Evolutionary conservation across 2,329 filamentous ascomycete genomes (phyloP).

Genomic region (Diplocarpon mali): DNA sequence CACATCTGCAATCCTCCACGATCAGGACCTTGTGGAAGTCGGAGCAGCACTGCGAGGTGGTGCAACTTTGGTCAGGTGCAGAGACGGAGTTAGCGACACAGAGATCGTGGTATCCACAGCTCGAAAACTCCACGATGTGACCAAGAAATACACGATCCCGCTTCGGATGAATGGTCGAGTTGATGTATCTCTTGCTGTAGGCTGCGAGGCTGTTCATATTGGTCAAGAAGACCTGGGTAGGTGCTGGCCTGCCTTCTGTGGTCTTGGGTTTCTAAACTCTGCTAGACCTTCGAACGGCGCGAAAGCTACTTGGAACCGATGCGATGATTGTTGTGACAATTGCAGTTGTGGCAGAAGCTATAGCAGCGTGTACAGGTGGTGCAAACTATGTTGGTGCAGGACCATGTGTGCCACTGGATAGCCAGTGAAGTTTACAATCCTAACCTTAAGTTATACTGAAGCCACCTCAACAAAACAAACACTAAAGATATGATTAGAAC

Average conservation of each 20-base stretch:
- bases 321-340: constrained; percentile 85
- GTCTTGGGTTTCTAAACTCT: constrained; percentile 9
- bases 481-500: constrained; percentile 73
- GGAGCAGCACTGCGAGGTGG: constrained; percentile 66
- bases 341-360: constrained; percentile 62
- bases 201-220: constrained; percentile 85
- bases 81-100: constrained; percentile 77
- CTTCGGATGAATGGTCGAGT: constrained; percentile 89
- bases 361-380: constrained; percentile 59
- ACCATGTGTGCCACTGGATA: constrained; percentile 26
- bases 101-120: constrained; percentile 60
- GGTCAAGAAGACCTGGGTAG: constrained; percentile 87
- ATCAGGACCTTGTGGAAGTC: constrained; percentile 58
- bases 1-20: constrained; percentile 70
- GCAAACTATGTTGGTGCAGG: constrained; percentile 88
- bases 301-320: constrained; percentile 58
- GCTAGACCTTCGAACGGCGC: constrained; percentile 51
- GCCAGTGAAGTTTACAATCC: constrained; percentile 59
- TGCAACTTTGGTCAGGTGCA: constrained; percentile 78
- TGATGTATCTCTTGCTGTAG: constrained; percentile 75
- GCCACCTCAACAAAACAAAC: constrained; percentile 60
- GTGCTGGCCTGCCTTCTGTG: constrained; percentile 18
- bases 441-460: constrained; percentile 43
- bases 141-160: constrained; percentile 56
- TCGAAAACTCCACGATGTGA: constrained; percentile 59